Percentiles rank a stretch among this genome's conserved stretches.
Evolutionary conservation across 176 grass and related monocot species (phyloP).

Genomic region (Zoysia pacifica): DNA sequence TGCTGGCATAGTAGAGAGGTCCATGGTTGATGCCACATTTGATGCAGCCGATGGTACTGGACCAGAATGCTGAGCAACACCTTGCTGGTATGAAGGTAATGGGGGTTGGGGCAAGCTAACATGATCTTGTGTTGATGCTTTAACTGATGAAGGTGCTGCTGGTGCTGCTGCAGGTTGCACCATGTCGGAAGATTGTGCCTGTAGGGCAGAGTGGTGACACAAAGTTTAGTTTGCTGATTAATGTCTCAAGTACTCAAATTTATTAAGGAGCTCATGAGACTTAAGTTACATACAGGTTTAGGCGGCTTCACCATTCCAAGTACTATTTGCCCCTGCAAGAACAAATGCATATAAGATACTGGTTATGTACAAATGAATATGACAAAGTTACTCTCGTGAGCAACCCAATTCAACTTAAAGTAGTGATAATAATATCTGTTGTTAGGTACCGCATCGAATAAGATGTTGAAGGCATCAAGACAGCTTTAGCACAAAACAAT

Average conservation of each 20-base stretch:
- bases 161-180: conserved; percentile 42
- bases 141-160: conserved; percentile 39
- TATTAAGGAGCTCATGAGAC: conserved; percentile 28
- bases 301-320: conserved; percentile 96
- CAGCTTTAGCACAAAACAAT: conserved; percentile 4
- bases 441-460: background rate
- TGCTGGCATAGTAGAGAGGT: conserved; percentile 50
- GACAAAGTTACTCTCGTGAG: background rate
- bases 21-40: conserved; percentile 40
- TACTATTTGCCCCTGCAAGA: conserved; percentile 83
- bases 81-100: conserved; percentile 47
- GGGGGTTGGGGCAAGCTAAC: conserved; percentile 43
- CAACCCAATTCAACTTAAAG: background rate
- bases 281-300: conserved; percentile 61
- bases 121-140: conserved; percentile 46
- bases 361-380: background rate
- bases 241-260: conserved; percentile 10
- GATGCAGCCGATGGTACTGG: conserved; percentile 48
- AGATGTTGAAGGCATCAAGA: conserved; percentile 1
- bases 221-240: conserved; percentile 22
- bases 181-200: conserved; percentile 49
- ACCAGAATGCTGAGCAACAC: conserved; percentile 46
- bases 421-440: conserved; percentile 10
- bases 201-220: conserved; percentile 43
- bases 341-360: conserved; percentile 23